phyloP scores from a whole-genome alignment of 768 basidiomycete species.

The Lepiota subincarnata region DNA sequence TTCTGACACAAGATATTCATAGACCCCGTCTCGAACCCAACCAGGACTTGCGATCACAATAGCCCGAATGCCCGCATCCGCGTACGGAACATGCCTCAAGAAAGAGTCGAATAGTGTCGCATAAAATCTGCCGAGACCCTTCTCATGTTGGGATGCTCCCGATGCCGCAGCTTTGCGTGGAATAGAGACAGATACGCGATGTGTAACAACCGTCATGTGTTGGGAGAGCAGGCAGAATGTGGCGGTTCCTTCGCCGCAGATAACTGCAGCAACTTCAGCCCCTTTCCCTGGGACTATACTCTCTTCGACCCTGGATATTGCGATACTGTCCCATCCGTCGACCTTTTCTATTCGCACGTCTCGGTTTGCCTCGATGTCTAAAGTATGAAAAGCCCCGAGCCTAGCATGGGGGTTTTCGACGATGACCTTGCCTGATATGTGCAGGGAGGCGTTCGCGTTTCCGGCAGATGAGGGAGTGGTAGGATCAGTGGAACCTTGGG shows the following conservation, averaged over 20 bases:
- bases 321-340: constrained; percentile 91
- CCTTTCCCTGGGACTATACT: constrained; percentile 91
- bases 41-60: constrained; percentile 97
- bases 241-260: constrained; percentile 94
- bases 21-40: constrained; percentile 88
- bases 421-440: constrained; percentile 82
- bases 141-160: constrained; percentile 84
- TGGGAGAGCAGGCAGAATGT: constrained; percentile 93
- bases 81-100: constrained; percentile 85
- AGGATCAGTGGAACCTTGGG: constrained; percentile 36
- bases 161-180: constrained; percentile 88
- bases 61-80: constrained; percentile 66
- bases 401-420: constrained; percentile 87
- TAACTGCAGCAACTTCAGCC: constrained; percentile 93
- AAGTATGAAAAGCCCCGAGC: constrained; percentile 90
- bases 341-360: constrained; percentile 86
- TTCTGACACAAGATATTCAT: constrained; percentile 79
- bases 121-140: constrained; percentile 83
- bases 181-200: constrained; percentile 83
- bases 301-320: constrained; percentile 77
- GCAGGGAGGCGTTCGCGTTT: constrained; percentile 54
- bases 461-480: constrained; percentile 29
- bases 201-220: constrained; percentile 92
- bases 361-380: constrained; percentile 89
- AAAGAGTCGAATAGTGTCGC: constrained; percentile 83